These are phyloP conservation scores for Paramecium sexaurelia DNA, from an alignment of 73 alveolate species.

Conservation along the genomic window DNA sequence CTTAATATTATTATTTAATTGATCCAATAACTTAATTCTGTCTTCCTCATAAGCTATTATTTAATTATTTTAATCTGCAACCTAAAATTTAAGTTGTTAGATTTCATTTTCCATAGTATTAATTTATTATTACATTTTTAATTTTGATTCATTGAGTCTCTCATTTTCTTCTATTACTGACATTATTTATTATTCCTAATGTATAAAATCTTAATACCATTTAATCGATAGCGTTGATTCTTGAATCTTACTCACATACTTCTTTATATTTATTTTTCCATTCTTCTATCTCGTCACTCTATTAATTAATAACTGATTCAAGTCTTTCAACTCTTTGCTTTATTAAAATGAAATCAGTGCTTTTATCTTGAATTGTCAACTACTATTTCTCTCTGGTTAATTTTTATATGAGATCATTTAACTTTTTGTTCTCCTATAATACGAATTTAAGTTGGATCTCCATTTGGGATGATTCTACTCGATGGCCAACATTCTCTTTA, in stretches of 20 bases:
- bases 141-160: not conserved
- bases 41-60: constrained; percentile 34
- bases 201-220: constrained; percentile 1
- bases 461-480: not conserved
- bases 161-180: constrained; percentile 46
- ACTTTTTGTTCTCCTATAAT: not conserved
- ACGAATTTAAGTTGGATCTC: not conserved
- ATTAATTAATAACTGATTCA: not conserved
- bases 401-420: not conserved
- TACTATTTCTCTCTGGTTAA: not conserved
- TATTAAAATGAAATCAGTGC: not conserved
- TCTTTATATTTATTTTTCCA: constrained; percentile 41
- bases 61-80: not conserved
- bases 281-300: constrained; percentile 28
- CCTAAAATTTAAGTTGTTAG: not conserved
- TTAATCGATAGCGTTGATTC: not conserved
- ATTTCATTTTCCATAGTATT: not conserved
- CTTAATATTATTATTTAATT: not conserved
- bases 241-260: constrained; percentile 25
- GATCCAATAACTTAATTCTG: not conserved
- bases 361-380: not conserved
- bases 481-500: not conserved
- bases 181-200: constrained; percentile 12
- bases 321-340: constrained; percentile 41
- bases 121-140: not conserved